These are phyloP conservation scores for Thymus quinquecostatus DNA, from an alignment of 257 asterid genomes.

Conservation along the genomic window DNA sequence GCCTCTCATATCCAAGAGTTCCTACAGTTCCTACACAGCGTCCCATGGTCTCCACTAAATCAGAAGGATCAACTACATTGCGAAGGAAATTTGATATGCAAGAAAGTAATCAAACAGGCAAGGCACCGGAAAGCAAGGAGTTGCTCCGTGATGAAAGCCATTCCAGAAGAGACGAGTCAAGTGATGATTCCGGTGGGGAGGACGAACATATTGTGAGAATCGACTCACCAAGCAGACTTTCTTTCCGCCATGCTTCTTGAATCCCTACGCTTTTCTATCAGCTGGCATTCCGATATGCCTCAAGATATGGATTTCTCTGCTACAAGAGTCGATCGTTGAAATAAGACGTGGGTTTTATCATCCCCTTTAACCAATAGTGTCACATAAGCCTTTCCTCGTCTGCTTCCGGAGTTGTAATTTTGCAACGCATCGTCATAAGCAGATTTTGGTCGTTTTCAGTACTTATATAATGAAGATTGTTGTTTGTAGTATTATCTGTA, in stretches of 20 bases:
- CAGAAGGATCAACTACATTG: constrained; percentile 75
- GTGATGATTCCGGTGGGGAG: constrained; percentile 89
- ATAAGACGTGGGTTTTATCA: background rate
- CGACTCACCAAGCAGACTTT: constrained; percentile 76
- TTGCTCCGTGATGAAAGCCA: constrained; percentile 33
- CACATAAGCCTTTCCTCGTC: background rate
- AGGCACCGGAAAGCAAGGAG: constrained; percentile 25
- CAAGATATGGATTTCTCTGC: background rate
- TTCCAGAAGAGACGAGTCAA: constrained; percentile 48
- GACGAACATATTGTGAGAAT: constrained; percentile 79
- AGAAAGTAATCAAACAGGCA: constrained; percentile 30
- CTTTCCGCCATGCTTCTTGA: constrained; percentile 54
- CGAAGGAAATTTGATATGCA: constrained; percentile 40
- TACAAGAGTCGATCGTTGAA: too few relatives aligned
- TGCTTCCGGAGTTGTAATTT: background rate
- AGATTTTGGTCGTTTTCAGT: background rate
- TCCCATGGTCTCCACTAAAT: constrained; percentile 56
- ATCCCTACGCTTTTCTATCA: background rate
- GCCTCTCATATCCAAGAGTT: constrained; percentile 63
- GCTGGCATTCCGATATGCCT: background rate
- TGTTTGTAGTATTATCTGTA: too few relatives aligned
- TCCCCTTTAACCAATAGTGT: background rate
- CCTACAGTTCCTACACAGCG: constrained; percentile 43
- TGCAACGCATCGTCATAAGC: background rate
- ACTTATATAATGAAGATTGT: background rate